Conservation (phyloP, 2,329 filamentous ascomycete species). For the Aspergillus udagawae region DNA sequence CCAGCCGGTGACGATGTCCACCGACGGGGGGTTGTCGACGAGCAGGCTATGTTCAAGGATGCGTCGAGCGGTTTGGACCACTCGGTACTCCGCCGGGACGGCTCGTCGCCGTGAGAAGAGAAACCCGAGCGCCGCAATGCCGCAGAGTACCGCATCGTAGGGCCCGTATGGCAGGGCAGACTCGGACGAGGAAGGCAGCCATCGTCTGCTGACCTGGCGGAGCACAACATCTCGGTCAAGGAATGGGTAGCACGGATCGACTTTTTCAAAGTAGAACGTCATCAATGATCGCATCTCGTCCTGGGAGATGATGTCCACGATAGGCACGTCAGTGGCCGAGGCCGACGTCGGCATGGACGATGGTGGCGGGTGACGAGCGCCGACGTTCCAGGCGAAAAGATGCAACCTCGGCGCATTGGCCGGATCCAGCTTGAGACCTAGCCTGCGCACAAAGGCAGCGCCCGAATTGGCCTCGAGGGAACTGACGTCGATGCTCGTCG, state of each 20-base stretch:
- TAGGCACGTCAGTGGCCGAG: constrained; percentile 21
- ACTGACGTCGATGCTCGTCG: constrained; percentile 22
- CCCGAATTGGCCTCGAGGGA: constrained; percentile 57
- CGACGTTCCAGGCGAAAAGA: constrained; percentile 56
- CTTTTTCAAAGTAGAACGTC: constrained; percentile 50
- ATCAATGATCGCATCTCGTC: constrained; percentile 47
- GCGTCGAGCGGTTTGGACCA: constrained; percentile 45
- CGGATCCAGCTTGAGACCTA: constrained; percentile 53
- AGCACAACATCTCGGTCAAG: constrained; percentile 27
- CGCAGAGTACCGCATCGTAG: constrained; percentile 50
- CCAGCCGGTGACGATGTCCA: constrained; percentile 42
- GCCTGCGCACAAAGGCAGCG: constrained; percentile 51
- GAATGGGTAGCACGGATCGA: constrained; percentile 54
- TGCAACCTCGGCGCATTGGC: constrained; percentile 51
- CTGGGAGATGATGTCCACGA: constrained; percentile 47
- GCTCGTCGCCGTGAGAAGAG: constrained; percentile 48
- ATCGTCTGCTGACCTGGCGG: constrained; percentile 27
- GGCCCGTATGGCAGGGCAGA: constrained; percentile 20
- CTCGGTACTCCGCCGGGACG: constrained; percentile 40
- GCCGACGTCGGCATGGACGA: constrained; percentile 8
- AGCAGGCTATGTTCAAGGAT: constrained; percentile 43
- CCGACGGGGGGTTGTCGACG: constrained; percentile 21
- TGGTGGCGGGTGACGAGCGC: constrained; percentile 14
- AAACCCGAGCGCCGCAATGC: constrained; percentile 53
- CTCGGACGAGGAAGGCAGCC: constrained; percentile 17